Evolutionary conservation across 352 stramenopile species (phyloP).

Genomic region (Pythium coloratum): DNA sequence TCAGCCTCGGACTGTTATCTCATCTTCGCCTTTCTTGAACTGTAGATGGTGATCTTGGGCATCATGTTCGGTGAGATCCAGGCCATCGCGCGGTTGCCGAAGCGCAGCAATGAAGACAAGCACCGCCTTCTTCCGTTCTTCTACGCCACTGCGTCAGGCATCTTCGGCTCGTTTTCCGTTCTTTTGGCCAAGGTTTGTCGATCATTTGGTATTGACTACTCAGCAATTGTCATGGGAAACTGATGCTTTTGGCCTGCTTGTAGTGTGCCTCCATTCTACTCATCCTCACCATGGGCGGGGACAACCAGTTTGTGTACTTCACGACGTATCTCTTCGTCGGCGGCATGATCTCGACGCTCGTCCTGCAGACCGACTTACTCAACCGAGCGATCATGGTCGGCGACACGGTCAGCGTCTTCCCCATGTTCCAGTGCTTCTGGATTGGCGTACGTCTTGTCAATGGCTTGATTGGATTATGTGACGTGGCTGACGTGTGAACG

Average conservation of each 20-base stretch:
- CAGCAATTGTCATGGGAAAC: background rate
- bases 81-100: slow-evolving; percentile 52
- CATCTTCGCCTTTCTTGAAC: background rate
- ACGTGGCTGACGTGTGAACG: slow-evolving; percentile 13
- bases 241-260: background rate
- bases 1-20: background rate
- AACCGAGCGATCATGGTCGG: slow-evolving; percentile 85
- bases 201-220: background rate
- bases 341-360: slow-evolving; percentile 78
- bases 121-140: slow-evolving; percentile 74
- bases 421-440: slow-evolving; percentile 90
- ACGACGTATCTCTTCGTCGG: slow-evolving; percentile 84
- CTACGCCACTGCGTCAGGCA: slow-evolving; percentile 79
- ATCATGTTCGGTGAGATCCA: slow-evolving; percentile 78
- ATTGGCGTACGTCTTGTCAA: slow-evolving; percentile 55
- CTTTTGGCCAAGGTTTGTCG: slow-evolving; percentile 67
- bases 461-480: too few species aligned
- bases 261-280: slow-evolving; percentile 80
- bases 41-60: slow-evolving; percentile 55
- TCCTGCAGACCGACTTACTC: slow-evolving; percentile 82
- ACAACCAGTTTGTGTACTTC: slow-evolving; percentile 87
- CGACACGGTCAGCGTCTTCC: slow-evolving; percentile 84
- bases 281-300: slow-evolving; percentile 70
- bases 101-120: slow-evolving; percentile 53
- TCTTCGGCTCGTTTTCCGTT: slow-evolving; percentile 84